A percentile compares a stretch with the other conserved stretches of the same genome.
Conservation (phyloP, 148 eudicot genomes). For the Selenicereus undatus region DNA sequence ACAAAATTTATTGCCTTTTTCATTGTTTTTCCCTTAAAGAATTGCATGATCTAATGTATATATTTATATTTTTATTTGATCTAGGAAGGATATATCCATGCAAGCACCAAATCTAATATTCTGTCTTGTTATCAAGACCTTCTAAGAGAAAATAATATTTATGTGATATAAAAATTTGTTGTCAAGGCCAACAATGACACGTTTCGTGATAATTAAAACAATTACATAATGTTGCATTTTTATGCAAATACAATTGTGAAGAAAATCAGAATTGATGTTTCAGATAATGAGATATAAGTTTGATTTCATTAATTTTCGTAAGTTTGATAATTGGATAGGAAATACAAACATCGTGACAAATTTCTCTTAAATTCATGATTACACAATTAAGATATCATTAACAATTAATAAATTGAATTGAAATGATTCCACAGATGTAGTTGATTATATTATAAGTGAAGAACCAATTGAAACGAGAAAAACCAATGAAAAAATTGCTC, state of each 20-base stretch:
- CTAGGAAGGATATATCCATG: neutral
- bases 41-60: no score
- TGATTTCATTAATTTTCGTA: neutral
- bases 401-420: no score
- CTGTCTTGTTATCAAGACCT: neutral
- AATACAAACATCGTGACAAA: neutral
- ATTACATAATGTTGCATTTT: neutral
- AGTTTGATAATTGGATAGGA: neutral
- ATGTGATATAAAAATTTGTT: neutral
- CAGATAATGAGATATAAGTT: neutral
- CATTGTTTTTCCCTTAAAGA: no score
- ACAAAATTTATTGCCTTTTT: neutral
- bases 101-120: neutral
- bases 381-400: no score
- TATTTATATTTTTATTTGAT: no score
- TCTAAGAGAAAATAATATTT: neutral
- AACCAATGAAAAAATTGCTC: neutral
- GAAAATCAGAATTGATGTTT: neutral
- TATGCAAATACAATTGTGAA: neutral
- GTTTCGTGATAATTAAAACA: neutral
- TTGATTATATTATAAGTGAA: neutral
- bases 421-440: neutral
- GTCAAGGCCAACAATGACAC: neutral
- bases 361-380: neutral
- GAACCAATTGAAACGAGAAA: neutral